Conservation (phyloP, 1,139 yeast genomes). For the Candida neerlandica region DNA sequence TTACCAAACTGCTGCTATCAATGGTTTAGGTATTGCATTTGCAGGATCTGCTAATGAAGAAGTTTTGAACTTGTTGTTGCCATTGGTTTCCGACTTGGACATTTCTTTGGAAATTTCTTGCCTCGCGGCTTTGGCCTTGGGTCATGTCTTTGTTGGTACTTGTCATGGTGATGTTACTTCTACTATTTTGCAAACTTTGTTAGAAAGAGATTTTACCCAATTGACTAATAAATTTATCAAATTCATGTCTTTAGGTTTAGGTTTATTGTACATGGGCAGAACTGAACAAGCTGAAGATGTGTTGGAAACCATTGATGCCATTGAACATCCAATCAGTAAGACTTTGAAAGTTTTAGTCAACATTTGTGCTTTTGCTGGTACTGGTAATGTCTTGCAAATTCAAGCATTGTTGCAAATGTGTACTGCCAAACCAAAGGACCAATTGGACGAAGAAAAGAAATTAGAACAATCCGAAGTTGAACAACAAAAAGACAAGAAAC, state of each 20-base stretch:
- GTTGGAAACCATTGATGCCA: slow-evolving; percentile 90
- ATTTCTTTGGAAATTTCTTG: slow-evolving; percentile 78
- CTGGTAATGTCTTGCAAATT: slow-evolving; percentile 95
- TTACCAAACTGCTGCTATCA: slow-evolving; percentile 77
- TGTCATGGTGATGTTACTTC: slow-evolving; percentile 94
- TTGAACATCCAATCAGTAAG: slow-evolving; percentile 91
- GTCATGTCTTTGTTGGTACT: slow-evolving; percentile 94
- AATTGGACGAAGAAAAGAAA: slow-evolving; percentile 35
- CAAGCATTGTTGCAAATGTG: slow-evolving; percentile 90
- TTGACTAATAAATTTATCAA: slow-evolving; percentile 85
- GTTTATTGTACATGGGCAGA: slow-evolving; percentile 90
- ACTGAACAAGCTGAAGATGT: slow-evolving; percentile 95
- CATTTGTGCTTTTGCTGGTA: slow-evolving; percentile 95
- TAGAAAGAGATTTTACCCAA: slow-evolving; percentile 81
- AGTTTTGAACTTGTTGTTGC: slow-evolving; percentile 72
- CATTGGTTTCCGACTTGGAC: slow-evolving; percentile 83
- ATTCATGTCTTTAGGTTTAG: slow-evolving; percentile 90
- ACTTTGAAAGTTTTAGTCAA: slow-evolving; percentile 89
- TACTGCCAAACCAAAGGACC: slow-evolving; percentile 57
- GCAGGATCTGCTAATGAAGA: slow-evolving; percentile 93
- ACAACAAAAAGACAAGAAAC: slow-evolving; percentile 22
- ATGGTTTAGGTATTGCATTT: slow-evolving; percentile 92
- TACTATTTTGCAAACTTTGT: slow-evolving; percentile 82
- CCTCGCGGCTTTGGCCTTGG: slow-evolving; percentile 87
- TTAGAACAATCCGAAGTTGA: slow-evolving; percentile 43